Evolutionary conservation across 1,139 yeast species (phyloP), one percentile per base, ranked within the genome.

Genomic region (Saccharomyces hybrid): DNA sequence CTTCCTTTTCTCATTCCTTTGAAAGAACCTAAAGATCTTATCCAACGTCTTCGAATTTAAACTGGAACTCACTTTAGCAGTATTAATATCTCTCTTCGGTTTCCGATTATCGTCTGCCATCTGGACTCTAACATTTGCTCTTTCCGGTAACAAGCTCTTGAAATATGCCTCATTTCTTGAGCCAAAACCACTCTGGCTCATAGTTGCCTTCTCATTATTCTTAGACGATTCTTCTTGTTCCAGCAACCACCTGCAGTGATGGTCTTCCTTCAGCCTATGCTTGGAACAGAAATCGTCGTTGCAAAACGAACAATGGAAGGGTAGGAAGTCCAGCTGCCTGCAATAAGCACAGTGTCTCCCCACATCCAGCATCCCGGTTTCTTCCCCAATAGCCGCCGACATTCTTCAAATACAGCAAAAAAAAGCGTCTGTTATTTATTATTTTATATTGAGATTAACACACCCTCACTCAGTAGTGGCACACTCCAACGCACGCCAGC

Each of bases 301-400:
- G 65, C 93, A 86, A 52, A 68, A 70, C 44, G 77, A 78, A 68
- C 95, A 86, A 42, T 73, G 74, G 68, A 82, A 85, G 1, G 95
- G 91, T 34, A 86, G 71, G 62, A 86, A 86, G 64, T 86, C 95
- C 4, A 84, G 68, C 61, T 78, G 81, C 52, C 80, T 75, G 67
- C 95, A 86, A 52, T 76, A 76, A 32, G 73, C 67, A 65, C 95
- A 86, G 64, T 84, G 86, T 58, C 80, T 74, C 3, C 93, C 93
- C 6, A 86, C 82, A 62, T 86, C 84, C 72, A 86, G 75, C 67
- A 86, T 71, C 14, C 83, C 83, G 49, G 68, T 69, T 51, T 57
- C 63, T 19, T 27, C 49, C 0, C n/a, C 31, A 16, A 38, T 38
- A 38, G 44, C 44, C 44, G 44, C 44, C 44, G 44, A 38, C 44